Conservation (phyloP, 2,329 filamentous ascomycete species). For the Pseudogymnoascus sp. region DNA sequence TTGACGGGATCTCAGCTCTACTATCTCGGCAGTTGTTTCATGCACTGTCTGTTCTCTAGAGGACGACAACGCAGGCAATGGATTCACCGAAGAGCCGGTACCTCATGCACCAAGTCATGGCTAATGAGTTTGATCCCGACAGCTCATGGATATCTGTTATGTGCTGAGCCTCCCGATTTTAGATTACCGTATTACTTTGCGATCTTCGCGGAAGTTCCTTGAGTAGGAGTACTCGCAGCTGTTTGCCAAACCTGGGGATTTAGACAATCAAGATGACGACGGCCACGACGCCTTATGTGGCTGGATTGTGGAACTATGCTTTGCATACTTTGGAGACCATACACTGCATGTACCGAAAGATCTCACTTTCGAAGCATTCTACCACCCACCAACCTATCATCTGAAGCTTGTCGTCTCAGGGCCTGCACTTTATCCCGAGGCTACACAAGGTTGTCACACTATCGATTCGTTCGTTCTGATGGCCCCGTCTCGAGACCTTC, state of each 20-base stretch:
- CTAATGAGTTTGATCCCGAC: conserved; percentile 11
- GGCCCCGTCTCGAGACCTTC: conserved; percentile 14
- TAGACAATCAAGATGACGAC: conserved; percentile 14
- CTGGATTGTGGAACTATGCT: conserved; percentile 15
- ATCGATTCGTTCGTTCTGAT: conserved; percentile 15
- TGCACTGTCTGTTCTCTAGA: not conserved
- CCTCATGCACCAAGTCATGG: conserved; percentile 12
- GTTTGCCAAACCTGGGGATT: conserved; percentile 11
- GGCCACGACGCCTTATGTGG: conserved; percentile 14
- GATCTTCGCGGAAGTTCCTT: conserved; percentile 12
- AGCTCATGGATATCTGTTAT: conserved; percentile 13
- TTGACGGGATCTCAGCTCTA: not conserved
- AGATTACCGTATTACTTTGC: conserved; percentile 12
- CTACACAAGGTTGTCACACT: conserved; percentile 13
- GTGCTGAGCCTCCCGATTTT: conserved; percentile 12
- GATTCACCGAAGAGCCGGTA: conserved; percentile 9
- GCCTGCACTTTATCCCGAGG: conserved; percentile 12
- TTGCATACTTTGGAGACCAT: conserved; percentile 15
- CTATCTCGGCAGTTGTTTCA: conserved; percentile 1
- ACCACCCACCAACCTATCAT: conserved; percentile 15
- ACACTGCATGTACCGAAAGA: conserved; percentile 13
- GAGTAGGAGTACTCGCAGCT: conserved; percentile 13
- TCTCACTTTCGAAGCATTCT: conserved; percentile 15
- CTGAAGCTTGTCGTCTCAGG: conserved; percentile 13
- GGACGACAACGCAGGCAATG: not conserved